Percentiles rank a stretch among this genome's conserved stretches.
Evolutionary conservation across 163 green algal species (phyloP).

Genomic region (Coccomyxa subellipsoidea): DNA sequence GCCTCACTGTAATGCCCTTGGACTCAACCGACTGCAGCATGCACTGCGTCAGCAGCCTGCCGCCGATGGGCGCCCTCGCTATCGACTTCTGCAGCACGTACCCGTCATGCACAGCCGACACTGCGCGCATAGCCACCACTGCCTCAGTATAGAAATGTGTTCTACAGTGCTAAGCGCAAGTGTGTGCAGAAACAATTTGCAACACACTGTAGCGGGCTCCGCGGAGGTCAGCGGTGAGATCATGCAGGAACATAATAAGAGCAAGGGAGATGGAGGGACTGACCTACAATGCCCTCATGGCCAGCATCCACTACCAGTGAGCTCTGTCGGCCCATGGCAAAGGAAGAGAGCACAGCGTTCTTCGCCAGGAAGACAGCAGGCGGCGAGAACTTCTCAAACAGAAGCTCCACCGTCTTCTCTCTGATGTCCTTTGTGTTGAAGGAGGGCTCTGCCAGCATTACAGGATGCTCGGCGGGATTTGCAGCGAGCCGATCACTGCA

Average conservation of each 20-base stretch:
- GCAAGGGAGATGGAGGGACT: not conserved
- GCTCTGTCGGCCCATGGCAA: constrained; percentile 84
- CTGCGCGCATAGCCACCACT: constrained; percentile 41
- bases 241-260: too few species aligned
- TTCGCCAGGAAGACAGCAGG: constrained; percentile 89
- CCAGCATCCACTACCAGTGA: constrained; percentile 87
- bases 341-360: constrained; percentile 83
- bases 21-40: constrained; percentile 55
- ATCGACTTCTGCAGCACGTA: constrained; percentile 86
- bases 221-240: too few species aligned
- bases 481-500: constrained; percentile 79
- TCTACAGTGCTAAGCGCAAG: not conserved
- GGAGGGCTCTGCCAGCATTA: constrained; percentile 87
- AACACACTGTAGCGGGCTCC: too few species aligned
- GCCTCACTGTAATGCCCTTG: constrained; percentile 58
- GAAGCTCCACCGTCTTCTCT: constrained; percentile 75
- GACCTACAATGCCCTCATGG: constrained; percentile 67
- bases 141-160: not conserved
- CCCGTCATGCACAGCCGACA: constrained; percentile 88
- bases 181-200: not conserved
- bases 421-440: constrained; percentile 59
- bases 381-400: constrained; percentile 40
- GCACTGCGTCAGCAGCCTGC: constrained; percentile 64
- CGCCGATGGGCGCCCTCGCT: constrained; percentile 62
- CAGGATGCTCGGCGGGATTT: constrained; percentile 77